phyloP scores from a whole-genome alignment of 129 eudicot species.

The Apium graveolens region DNA sequence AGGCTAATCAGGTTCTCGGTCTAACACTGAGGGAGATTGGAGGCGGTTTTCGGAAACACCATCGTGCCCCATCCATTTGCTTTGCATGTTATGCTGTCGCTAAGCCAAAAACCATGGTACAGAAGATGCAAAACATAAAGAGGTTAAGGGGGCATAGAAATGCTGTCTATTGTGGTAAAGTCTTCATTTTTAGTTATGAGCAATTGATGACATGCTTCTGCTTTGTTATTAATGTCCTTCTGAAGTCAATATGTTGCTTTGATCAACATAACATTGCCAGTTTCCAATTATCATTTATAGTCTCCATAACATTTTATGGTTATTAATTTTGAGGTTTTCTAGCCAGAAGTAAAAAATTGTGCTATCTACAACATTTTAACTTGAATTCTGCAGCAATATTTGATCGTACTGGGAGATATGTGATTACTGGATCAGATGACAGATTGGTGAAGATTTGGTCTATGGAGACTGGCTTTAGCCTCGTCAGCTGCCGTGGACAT shows the following conservation, averaged over 20 bases:
- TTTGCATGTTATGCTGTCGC: conserved; percentile 87
- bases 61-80: conserved; percentile 91
- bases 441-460: conserved; percentile 98
- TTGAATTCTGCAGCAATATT: conserved; percentile 62
- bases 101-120: conserved; percentile 85
- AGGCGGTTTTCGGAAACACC: conserved; percentile 92
- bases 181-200: not conserved
- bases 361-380: not conserved
- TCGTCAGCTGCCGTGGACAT: conserved; percentile 97
- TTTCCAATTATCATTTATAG: not conserved
- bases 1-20: conserved; percentile 90
- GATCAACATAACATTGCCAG: not conserved
- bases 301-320: not conserved
- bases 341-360: not conserved
- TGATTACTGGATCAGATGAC: conserved; percentile 97
- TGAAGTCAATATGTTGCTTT: not conserved
- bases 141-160: conserved; percentile 87
- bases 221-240: not conserved
- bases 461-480: conserved; percentile 95
- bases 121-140: conserved; percentile 87
- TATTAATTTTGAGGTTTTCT: not conserved
- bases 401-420: conserved; percentile 89
- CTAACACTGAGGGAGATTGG: conserved; percentile 83
- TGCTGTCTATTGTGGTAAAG: conserved; percentile 95
- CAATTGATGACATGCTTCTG: conserved; percentile 10